phyloP scores from a whole-genome alignment of 1,139 yeast species.

The Neolecta irregularis region DNA sequence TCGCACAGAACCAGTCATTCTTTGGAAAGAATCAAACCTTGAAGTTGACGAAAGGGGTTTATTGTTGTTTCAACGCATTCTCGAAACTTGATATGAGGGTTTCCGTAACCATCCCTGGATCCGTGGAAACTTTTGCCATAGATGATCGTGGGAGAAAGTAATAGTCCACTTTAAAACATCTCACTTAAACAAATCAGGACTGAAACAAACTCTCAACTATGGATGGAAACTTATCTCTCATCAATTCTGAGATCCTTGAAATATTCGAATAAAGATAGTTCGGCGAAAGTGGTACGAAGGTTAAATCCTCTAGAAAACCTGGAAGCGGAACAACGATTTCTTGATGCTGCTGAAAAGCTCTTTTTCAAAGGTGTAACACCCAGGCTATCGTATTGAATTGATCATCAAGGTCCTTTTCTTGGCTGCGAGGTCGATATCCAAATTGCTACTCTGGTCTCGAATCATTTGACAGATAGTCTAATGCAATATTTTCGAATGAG shows the following conservation, averaged over 20 bases:
- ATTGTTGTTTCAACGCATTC: conserved; percentile 50
- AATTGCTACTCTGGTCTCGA: conserved; percentile 51
- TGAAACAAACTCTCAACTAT: conserved; percentile 29
- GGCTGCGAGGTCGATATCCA: conserved; percentile 52
- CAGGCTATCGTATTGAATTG: neutral
- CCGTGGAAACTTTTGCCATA: conserved; percentile 59
- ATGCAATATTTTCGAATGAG: conserved; percentile 49
- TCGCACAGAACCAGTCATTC: conserved; percentile 51
- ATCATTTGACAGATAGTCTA: conserved; percentile 65
- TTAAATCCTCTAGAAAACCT: conserved; percentile 36
- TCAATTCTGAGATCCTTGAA: conserved; percentile 57
- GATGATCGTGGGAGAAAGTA: conserved; percentile 36
- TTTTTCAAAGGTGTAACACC: conserved; percentile 49
- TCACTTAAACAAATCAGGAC: conserved; percentile 8
- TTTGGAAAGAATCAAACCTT: conserved; percentile 65
- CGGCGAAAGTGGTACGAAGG: conserved; percentile 43
- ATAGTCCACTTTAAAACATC: conserved; percentile 19
- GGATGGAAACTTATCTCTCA: conserved; percentile 74
- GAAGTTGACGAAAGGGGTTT: conserved; percentile 60
- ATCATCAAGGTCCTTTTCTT: neutral
- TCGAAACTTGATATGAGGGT: conserved; percentile 56
- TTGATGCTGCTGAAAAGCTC: conserved; percentile 44
- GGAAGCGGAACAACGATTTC: conserved; percentile 36
- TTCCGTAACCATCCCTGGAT: conserved; percentile 55
- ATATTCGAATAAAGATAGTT: conserved; percentile 52